Percentiles rank a stretch among this genome's conserved stretches.
Evolutionary conservation across 2,329 filamentous ascomycete genomes (phyloP).

Genomic region (Pyrenophora teres): DNA sequence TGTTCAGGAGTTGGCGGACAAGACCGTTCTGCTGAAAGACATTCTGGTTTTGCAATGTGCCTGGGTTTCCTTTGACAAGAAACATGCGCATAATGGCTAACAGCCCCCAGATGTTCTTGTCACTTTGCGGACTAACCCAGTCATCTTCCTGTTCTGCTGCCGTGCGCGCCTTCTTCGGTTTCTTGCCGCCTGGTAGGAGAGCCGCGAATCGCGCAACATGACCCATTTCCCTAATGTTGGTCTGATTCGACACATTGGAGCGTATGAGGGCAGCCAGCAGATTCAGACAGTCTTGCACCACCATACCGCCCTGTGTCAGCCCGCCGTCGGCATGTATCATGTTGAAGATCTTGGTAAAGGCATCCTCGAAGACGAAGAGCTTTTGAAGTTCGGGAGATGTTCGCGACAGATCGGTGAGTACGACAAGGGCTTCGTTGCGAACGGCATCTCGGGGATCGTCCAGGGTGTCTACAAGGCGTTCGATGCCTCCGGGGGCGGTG

Average conservation of each 20-base stretch:
- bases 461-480: slow-evolving; percentile 79
- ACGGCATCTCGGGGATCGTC: slow-evolving; percentile 87
- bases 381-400: slow-evolving; percentile 90
- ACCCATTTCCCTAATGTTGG: slow-evolving; percentile 88
- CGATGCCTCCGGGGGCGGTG: slow-evolving; percentile 84
- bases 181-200: slow-evolving; percentile 67
- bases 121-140: slow-evolving; percentile 77
- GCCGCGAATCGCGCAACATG: slow-evolving; percentile 73
- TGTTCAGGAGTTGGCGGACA: slow-evolving; percentile 76
- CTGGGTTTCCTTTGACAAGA: slow-evolving; percentile 76
- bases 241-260: slow-evolving; percentile 89
- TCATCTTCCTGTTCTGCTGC: slow-evolving; percentile 65
- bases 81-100: slow-evolving; percentile 87
- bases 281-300: slow-evolving; percentile 91
- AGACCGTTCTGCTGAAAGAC: slow-evolving; percentile 85
- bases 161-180: slow-evolving; percentile 59
- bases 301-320: slow-evolving; percentile 78
- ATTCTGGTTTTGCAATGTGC: slow-evolving; percentile 80
- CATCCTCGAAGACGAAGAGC: slow-evolving; percentile 91
- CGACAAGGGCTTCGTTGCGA: slow-evolving; percentile 79
- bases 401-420: slow-evolving; percentile 86
- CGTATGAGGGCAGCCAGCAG: slow-evolving; percentile 86
- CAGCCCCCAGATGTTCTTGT: slow-evolving; percentile 90
- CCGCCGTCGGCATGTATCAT: slow-evolving; percentile 84
- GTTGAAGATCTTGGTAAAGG: slow-evolving; percentile 83